phyloP scores from a whole-genome alignment of 108 stramenopile genomes.

The Pseudonitzschia delicatissima region DNA sequence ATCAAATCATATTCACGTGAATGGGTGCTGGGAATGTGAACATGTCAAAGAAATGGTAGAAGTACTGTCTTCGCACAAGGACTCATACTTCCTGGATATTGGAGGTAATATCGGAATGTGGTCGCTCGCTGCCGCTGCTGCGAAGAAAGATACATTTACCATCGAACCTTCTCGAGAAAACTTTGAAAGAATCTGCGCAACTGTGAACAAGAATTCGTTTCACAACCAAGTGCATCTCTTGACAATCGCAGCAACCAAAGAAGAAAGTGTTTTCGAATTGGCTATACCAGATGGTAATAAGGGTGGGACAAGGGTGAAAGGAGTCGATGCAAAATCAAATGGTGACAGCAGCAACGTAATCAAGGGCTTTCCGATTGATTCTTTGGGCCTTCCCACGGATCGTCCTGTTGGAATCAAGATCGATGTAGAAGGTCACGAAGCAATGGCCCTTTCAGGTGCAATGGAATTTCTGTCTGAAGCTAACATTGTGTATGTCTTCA shows the following conservation, averaged over 20 bases:
- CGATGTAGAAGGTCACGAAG: conserved; percentile 36
- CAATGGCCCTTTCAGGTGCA: conserved; percentile 18
- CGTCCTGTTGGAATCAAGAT: conserved; percentile 32
- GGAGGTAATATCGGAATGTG: conserved; percentile 39
- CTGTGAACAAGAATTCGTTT: conserved; percentile 20
- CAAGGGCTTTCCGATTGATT: neutral
- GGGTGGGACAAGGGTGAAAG: neutral
- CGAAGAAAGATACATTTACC: conserved; percentile 9
- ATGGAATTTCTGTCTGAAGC: conserved; percentile 20
- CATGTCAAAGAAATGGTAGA: conserved; percentile 2
- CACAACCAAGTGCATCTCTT: conserved; percentile 23
- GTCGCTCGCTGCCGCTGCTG: conserved; percentile 26
- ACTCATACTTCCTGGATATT: conserved; percentile 25
- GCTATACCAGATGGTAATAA: neutral
- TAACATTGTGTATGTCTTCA: conserved; percentile 26
- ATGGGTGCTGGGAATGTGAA: conserved; percentile 32
- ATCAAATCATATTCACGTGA: conserved; percentile 11
- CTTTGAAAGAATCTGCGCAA: conserved; percentile 21
- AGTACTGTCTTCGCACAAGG: conserved; percentile 13
- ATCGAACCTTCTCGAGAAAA: conserved; percentile 25
- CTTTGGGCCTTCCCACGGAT: neutral
- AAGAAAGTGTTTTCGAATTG: neutral
- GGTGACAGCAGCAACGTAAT: neutral
- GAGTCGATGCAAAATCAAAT: neutral
- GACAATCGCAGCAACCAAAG: conserved; percentile 14